Base-by-base conservation (phyloP, 805 yeast species). In the Candida orba region DNA sequence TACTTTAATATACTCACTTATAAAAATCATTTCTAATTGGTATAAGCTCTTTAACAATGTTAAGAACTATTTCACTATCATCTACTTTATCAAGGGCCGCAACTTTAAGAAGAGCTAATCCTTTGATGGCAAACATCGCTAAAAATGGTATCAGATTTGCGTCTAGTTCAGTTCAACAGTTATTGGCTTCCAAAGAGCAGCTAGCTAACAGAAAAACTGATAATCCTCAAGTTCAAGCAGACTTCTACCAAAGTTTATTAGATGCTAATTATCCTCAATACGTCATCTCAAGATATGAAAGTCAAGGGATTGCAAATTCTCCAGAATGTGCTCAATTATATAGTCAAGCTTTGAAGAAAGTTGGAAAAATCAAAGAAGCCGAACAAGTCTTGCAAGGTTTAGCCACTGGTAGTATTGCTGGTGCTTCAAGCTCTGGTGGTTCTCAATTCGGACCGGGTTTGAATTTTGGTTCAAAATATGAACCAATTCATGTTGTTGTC, bases 401-500 rank as follows among this genome's bases (percentile, higher is more conserved):
- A 23, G 41, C 71, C 22, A 63, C 71, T 13, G 66, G 63, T 20
- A 52, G 60, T 41, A 33, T 22, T 46, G 52, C 48, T 20, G 33
- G 33, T 18, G 23, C 33, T 13, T 6, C 42, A 7, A 50, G 48
- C 13, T 47, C 56, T 22, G 56, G 62, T 44, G 45, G 55, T 49
- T 32, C 57, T 49, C 44, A 51, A 52, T 40, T 56, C 55, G 39
- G 47, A 4, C 41, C 45, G 50, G 50, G 61, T 63, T 27, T 27
- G 29, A 27, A 27, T 27, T 40, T 57, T 53, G 95, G 95, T 1
- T 66, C 87, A 2, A 75, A 82, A 44, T 65, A 75, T 46, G 95
- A 87, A 49, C 99, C 99, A 2, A 75, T 93, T 34, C 96, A 91
- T 63, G 99, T 93, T n/a, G 75, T 91, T 15, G 85, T 93, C 17